Percentiles rank a stretch among this genome's conserved stretches.
phyloP scores from a whole-genome alignment of 179 eudicot genomes.

The Vitellaria paradoxa region DNA sequence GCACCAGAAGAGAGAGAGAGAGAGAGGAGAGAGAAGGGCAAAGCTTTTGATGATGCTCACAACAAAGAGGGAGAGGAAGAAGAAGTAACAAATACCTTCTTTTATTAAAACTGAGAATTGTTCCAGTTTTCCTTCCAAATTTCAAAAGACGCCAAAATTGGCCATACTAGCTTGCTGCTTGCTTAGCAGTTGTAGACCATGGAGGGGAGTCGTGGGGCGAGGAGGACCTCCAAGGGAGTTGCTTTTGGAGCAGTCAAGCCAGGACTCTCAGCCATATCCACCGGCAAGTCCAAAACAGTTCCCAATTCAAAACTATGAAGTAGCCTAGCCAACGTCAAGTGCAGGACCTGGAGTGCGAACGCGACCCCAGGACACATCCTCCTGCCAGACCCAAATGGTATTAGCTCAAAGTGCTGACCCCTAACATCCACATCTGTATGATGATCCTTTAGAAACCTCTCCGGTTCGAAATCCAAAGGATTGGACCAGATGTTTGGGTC shows the following conservation, averaged over 20 bases:
- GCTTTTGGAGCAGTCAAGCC: slow-evolving; percentile 22
- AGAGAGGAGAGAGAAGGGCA: too few relatives aligned
- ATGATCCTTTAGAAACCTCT: slow-evolving; percentile 23
- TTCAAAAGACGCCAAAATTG: too few relatives aligned
- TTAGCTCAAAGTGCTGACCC: slow-evolving; percentile 20
- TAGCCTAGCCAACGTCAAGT: slow-evolving; percentile 15
- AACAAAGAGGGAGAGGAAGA: too few relatives aligned
- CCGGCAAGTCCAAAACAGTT: not conserved
- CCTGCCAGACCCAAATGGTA: slow-evolving; percentile 27
- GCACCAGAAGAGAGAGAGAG: too few relatives aligned
- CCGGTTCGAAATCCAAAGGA: slow-evolving; percentile 21
- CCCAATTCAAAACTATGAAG: slow-evolving; percentile 23
- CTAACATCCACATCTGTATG: slow-evolving; percentile 17
- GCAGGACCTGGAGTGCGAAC: slow-evolving; percentile 16
- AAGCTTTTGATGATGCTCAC: too few relatives aligned
- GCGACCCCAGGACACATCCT: slow-evolving; percentile 27
- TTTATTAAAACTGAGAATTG: too few relatives aligned
- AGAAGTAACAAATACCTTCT: too few relatives aligned
- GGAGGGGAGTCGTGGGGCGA: slow-evolving; percentile 20
- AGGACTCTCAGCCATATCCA: slow-evolving; percentile 26
- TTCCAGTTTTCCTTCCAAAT: too few relatives aligned
- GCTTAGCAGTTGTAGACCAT: not conserved
- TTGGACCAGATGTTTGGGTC: slow-evolving; percentile 20
- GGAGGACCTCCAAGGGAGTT: slow-evolving; percentile 24
- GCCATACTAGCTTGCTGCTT: not conserved